A percentile compares a stretch with the other conserved stretches of the same genome.
phyloP scores from a whole-genome alignment of 2,329 filamentous ascomycete species.

The Phialophora tarda region DNA sequence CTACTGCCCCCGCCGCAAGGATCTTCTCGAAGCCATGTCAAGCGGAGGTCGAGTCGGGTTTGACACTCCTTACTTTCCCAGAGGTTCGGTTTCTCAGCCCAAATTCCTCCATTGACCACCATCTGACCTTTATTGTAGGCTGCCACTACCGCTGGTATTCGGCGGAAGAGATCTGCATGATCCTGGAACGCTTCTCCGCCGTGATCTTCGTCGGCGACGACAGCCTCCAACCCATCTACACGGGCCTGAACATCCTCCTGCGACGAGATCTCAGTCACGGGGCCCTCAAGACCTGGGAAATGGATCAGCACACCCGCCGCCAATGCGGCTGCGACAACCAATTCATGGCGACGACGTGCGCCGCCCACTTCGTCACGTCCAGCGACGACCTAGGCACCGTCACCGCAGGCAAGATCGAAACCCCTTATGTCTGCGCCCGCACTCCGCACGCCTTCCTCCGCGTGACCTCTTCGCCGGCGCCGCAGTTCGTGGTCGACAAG shows the following conservation, averaged over 20 bases:
- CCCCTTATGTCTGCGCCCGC: constrained; percentile 40
- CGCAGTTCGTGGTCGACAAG: constrained; percentile 39
- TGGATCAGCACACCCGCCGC: constrained; percentile 43
- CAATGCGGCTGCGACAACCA: constrained; percentile 51
- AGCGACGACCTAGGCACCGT: constrained; percentile 40
- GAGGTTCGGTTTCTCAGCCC: constrained; percentile 39
- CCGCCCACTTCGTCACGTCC: constrained; percentile 36
- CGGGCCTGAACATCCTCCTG: constrained; percentile 54
- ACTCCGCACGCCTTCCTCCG: constrained; percentile 48
- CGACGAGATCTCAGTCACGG: constrained; percentile 50
- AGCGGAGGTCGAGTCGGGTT: constrained; percentile 50
- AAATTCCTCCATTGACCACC: neutral
- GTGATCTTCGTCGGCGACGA: constrained; percentile 53
- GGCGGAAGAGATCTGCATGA: constrained; percentile 51
- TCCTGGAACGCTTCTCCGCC: constrained; percentile 51
- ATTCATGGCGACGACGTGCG: constrained; percentile 46
- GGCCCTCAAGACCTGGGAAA: constrained; percentile 49
- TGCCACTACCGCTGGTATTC: constrained; percentile 54
- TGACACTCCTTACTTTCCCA: constrained; percentile 49
- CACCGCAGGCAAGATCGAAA: constrained; percentile 21
- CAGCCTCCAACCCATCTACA: constrained; percentile 49
- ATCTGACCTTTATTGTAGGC: constrained; percentile 34
- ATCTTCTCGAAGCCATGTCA: constrained; percentile 50
- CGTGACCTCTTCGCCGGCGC: constrained; percentile 43
- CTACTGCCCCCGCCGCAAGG: constrained; percentile 46